phyloP scores from a whole-genome alignment of 2,329 filamentous ascomycete species.

The Scedosporium minutisporum region DNA sequence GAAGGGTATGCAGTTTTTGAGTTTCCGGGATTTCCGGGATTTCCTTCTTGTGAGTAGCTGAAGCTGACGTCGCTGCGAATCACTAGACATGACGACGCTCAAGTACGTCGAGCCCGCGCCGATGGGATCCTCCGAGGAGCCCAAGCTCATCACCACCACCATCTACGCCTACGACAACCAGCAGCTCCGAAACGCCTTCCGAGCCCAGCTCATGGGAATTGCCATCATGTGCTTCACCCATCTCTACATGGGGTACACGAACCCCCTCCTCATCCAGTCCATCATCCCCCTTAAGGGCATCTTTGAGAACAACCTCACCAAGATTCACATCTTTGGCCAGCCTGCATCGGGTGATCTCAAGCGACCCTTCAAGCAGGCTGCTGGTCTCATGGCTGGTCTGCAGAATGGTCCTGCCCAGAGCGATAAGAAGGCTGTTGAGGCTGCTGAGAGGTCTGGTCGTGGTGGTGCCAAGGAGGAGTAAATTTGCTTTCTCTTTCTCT shows the following conservation, averaged over 20 bases:
- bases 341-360: conserved; percentile 84
- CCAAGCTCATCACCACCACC: conserved; percentile 93
- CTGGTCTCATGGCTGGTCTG: conserved; percentile 73
- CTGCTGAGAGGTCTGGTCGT: conserved; percentile 64
- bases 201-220: conserved; percentile 87
- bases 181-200: conserved; percentile 76
- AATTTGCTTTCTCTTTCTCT: conserved; percentile 9
- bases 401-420: conserved; percentile 69
- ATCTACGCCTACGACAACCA: conserved; percentile 86
- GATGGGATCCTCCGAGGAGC: conserved; percentile 88
- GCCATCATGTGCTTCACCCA: conserved; percentile 99
- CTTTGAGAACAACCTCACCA: conserved; percentile 89
- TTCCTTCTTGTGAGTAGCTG: not conserved
- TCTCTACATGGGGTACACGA: conserved; percentile 98
- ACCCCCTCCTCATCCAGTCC: conserved; percentile 95
- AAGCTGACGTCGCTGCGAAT: conserved; percentile 7
- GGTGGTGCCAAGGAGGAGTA: conserved; percentile 67
- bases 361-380: conserved; percentile 84
- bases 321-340: conserved; percentile 86
- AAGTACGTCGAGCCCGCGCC: conserved; percentile 97
- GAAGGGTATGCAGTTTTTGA: conserved; percentile 59
- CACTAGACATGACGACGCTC: conserved; percentile 81
- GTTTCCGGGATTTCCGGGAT: not conserved
- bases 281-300: conserved; percentile 96
- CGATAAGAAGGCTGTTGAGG: conserved; percentile 82